Base-by-base conservation (phyloP, 2,329 filamentous ascomycete species). In the Penicillium polonicum region DNA sequence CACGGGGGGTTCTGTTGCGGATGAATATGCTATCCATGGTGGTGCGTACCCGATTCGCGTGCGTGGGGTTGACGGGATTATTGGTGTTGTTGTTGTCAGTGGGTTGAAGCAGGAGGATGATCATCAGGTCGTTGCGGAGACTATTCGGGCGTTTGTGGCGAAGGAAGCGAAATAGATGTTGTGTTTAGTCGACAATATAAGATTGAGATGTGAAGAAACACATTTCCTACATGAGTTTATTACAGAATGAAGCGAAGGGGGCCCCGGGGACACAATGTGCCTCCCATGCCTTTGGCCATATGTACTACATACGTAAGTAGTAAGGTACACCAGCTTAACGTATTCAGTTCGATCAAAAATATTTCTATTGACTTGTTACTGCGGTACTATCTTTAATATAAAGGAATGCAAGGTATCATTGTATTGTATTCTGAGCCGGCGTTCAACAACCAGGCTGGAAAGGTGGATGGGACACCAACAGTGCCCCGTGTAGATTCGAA, bases 41-140 rank as follows among this genome's bases (percentile, higher is more conserved):
- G 90, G 90, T 23, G 90, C 82, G 0, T 85, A 90, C 61, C 90
- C 90, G 0, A 82, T 93, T 33, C 80, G 85, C 8, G 89, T 93
- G 7, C 77, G 78, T 52, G 88, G 88, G 0, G 88, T 92, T 1
- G 89, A 92, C 75, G 90, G 89, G 0, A 76, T 91, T 3, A 86
- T 92, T 9, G 90, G 84, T 0, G 86, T 91, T 1, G 85, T 92
- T 25, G 85, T 92, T 19, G 88, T 93, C 1, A 89, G 86, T 68
- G 90, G 90, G 5, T 72, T 93, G 72, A 88, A 86, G 77, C 88
- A 92, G 74, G 81, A 89, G 66, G 83, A 92, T 76, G 89, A 92
- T 72, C 90, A 94, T 73, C 85, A 85, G 9, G 83, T 92, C 38
- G 85, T 93, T 68, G 82, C 89, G 0, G 88, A 92, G 70, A 85